Conservation (phyloP, 1,139 yeast species). For the Nakaseomyces bracarensis region DNA sequence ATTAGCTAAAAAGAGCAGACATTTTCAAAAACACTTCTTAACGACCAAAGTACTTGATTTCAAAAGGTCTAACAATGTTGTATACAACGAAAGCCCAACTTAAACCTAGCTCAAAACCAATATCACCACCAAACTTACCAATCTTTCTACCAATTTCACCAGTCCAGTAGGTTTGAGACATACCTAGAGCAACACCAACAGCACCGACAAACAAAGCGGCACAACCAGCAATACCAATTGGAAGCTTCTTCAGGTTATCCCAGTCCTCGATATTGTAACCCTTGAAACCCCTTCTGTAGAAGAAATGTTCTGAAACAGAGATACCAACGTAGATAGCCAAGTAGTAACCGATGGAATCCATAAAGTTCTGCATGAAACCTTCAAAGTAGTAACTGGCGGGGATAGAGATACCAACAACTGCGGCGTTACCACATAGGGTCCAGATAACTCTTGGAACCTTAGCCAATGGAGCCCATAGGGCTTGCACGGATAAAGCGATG, state of each 20-base stretch:
- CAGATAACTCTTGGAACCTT: slow-evolving; percentile 72
- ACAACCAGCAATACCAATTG: slow-evolving; percentile 68
- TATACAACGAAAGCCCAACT: slow-evolving; percentile 60
- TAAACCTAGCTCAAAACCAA: slow-evolving; percentile 73
- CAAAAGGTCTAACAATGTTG: slow-evolving; percentile 57
- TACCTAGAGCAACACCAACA: slow-evolving; percentile 77
- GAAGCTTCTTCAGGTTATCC: slow-evolving; percentile 48
- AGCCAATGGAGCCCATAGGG: slow-evolving; percentile 63
- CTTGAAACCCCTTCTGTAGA: slow-evolving; percentile 55
- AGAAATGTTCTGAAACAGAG: slow-evolving; percentile 65
- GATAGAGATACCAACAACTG: slow-evolving; percentile 73
- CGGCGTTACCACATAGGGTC: slow-evolving; percentile 67
- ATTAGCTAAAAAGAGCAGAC: background rate
- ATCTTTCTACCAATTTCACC: slow-evolving; percentile 58
- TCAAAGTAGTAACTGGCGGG: slow-evolving; percentile 75
- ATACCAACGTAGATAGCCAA: slow-evolving; percentile 75
- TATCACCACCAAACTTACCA: slow-evolving; percentile 70
- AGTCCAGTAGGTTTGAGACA: slow-evolving; percentile 77
- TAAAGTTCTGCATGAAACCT: slow-evolving; percentile 67
- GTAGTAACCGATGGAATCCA: slow-evolving; percentile 86
- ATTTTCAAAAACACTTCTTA: slow-evolving; percentile 13
- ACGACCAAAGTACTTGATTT: slow-evolving; percentile 53
- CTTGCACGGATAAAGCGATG: slow-evolving; percentile 73
- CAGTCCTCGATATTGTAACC: slow-evolving; percentile 58
- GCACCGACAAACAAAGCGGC: slow-evolving; percentile 74